These are phyloP conservation scores for Penicillium coprophilum DNA, from an alignment of 495 filamentous ascomycete species.

Conservation along the genomic window DNA sequence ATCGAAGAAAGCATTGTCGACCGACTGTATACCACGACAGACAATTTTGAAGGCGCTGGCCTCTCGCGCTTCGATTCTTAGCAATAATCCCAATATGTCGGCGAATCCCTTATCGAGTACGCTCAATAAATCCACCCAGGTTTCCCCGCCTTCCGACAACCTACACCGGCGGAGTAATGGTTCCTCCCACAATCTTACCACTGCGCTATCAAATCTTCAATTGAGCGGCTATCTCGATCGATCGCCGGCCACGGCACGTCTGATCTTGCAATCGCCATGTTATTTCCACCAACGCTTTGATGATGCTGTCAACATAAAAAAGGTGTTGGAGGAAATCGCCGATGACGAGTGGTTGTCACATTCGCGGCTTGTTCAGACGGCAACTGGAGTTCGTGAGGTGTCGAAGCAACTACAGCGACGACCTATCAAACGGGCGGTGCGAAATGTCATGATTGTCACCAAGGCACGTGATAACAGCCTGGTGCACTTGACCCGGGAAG, in stretches of 20 bases:
- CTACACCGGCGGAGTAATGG: conserved; percentile 49
- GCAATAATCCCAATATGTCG: conserved; percentile 52
- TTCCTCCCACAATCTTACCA: conserved; percentile 63
- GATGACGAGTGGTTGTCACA: conserved; percentile 90
- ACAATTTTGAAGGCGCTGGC: conserved; percentile 87
- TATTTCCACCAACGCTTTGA: conserved; percentile 98
- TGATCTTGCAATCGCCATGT: conserved; percentile 82
- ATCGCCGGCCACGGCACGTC: conserved; percentile 60
- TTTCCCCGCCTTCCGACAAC: conserved; percentile 34
- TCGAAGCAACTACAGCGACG: conserved; percentile 88
- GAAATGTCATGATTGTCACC: conserved; percentile 93
- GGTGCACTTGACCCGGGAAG: conserved; percentile 78
- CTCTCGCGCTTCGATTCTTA: conserved; percentile 59
- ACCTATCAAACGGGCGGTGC: conserved; percentile 83
- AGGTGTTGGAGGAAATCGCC: conserved; percentile 88
- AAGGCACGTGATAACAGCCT: conserved; percentile 91
- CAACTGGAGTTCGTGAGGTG: conserved; percentile 89
- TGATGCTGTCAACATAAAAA: conserved; percentile 91
- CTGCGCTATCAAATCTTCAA: conserved; percentile 63
- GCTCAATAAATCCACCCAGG: conserved; percentile 30
- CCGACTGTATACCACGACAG: conserved; percentile 75
- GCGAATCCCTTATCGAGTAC: conserved; percentile 49
- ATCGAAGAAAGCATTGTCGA: conserved; percentile 63
- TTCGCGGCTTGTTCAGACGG: conserved; percentile 89
- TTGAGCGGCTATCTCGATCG: conserved; percentile 41